Conservation (phyloP, 176 grass and related monocot species). For the Cenchrus fungigraminus region DNA sequence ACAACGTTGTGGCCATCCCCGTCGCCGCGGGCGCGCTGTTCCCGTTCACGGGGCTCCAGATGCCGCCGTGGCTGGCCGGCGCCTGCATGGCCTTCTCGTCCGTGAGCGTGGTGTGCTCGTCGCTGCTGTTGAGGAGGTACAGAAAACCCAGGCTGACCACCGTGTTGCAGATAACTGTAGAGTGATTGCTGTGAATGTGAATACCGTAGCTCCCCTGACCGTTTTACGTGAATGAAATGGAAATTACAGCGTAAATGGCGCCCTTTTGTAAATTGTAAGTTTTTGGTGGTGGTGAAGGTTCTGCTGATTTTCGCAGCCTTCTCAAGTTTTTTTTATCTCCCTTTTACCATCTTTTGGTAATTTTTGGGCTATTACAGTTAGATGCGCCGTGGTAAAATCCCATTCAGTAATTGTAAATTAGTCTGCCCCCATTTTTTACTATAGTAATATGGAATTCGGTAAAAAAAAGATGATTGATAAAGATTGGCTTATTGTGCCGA, state of each 20-base stretch:
- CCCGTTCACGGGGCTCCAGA: conserved; percentile 71
- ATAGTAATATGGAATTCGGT: background rate
- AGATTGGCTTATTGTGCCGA: background rate
- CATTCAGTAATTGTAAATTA: background rate
- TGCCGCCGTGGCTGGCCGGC: conserved; percentile 97
- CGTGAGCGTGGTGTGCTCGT: conserved; percentile 88
- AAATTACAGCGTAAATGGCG: background rate
- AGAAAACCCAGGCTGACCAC: conserved; percentile 91
- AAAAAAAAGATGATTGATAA: background rate
- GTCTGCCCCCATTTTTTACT: background rate
- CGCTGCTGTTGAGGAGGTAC: conserved; percentile 84
- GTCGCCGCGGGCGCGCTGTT: conserved; percentile 81
- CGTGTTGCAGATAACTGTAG: conserved; percentile 94
- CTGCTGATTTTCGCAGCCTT: background rate
- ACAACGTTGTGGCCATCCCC: conserved; percentile 81
- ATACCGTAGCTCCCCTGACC: conserved; percentile 36
- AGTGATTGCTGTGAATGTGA: conserved; percentile 43
- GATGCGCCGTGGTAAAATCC: background rate
- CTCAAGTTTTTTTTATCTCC: background rate
- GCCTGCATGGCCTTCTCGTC: conserved; percentile 97
- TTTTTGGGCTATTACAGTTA: background rate
- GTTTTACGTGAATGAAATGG: conserved; percentile 44
- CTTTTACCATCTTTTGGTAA: background rate
- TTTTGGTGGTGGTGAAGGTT: background rate
- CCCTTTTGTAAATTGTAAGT: background rate